phyloP scores from a whole-genome alignment of 495 filamentous ascomycete genomes.

The Lasiosphaeria hispida region DNA sequence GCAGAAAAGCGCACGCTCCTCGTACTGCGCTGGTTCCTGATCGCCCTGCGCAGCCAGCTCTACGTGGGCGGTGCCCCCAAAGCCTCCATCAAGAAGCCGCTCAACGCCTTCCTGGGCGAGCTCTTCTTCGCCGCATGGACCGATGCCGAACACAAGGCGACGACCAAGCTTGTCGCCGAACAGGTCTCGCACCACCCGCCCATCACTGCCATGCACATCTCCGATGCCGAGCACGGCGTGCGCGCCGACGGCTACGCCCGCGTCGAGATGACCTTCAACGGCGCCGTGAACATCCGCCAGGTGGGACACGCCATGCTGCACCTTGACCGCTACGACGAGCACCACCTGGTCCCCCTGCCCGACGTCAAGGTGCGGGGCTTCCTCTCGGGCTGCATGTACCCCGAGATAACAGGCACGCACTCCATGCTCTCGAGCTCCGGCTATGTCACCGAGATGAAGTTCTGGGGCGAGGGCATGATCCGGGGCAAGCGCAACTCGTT shows the following conservation, averaged over 20 bases:
- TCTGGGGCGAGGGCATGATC: slow-evolving; percentile 36
- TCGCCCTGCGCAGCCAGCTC: slow-evolving; percentile 77
- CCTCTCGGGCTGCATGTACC: slow-evolving; percentile 42
- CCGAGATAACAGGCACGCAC: slow-evolving; percentile 40
- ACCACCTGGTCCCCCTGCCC: slow-evolving; percentile 49
- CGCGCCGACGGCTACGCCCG: slow-evolving; percentile 81
- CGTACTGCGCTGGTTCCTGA: slow-evolving; percentile 82
- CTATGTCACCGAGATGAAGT: slow-evolving; percentile 36
- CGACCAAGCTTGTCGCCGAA: slow-evolving; percentile 64
- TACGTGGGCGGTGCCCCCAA: slow-evolving; percentile 30
- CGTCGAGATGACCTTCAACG: slow-evolving; percentile 79
- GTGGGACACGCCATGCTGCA: slow-evolving; percentile 68
- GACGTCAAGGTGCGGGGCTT: slow-evolving; percentile 45
- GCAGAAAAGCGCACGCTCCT: slow-evolving; percentile 69
- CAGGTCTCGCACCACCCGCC: slow-evolving; percentile 75
- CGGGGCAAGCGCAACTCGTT: slow-evolving; percentile 37
- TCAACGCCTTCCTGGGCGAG: slow-evolving; percentile 44
- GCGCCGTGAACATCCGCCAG: slow-evolving; percentile 77
- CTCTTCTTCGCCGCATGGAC: slow-evolving; percentile 61
- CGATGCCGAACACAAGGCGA: slow-evolving; percentile 67
- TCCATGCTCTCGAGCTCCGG: slow-evolving; percentile 36
- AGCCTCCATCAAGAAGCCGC: slow-evolving; percentile 36
- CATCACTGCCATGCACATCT: slow-evolving; percentile 79
- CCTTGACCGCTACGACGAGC: slow-evolving; percentile 48
- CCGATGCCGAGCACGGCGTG: slow-evolving; percentile 71